Evolutionary conservation across 805 yeast genomes (phyloP).

Genomic region (Myxozyma vanderwaltii): DNA sequence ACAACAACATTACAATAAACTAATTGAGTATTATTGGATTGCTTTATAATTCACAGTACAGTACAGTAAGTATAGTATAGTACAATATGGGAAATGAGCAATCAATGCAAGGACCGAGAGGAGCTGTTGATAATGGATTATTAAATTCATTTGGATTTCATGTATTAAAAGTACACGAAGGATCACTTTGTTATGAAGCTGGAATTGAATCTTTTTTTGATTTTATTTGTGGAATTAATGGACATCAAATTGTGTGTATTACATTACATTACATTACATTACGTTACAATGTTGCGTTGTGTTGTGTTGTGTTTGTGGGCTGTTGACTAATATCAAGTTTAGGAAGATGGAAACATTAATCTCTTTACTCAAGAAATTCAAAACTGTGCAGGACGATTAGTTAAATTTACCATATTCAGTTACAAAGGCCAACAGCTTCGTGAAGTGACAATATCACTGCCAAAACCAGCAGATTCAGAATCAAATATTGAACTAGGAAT

Average conservation of each 20-base stretch:
- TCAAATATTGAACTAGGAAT: conserved; percentile 43
- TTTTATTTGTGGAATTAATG: conserved; percentile 77
- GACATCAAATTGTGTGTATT: conserved; percentile 52
- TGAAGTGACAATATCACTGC: conserved; percentile 48
- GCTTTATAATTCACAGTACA: too few species aligned
- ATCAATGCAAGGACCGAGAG: conserved; percentile 10
- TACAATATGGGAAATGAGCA: conserved; percentile 32
- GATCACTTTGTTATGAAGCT: conserved; percentile 51
- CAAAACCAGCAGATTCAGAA: background rate
- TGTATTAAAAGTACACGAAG: conserved; percentile 52
- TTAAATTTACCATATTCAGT: conserved; percentile 32
- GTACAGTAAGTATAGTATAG: too few species aligned
- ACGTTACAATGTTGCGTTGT: background rate
- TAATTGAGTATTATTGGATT: too few species aligned
- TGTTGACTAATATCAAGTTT: too few species aligned
- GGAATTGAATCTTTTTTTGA: conserved; percentile 88
- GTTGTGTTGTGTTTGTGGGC: too few species aligned
- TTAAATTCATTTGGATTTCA: conserved; percentile 53
- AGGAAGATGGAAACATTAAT: conserved; percentile 28
- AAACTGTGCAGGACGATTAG: conserved; percentile 32
- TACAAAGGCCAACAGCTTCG: conserved; percentile 36
- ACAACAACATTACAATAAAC: too few species aligned
- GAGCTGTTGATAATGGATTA: conserved; percentile 4
- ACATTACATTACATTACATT: too few species aligned
- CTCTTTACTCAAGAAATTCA: conserved; percentile 24